These are phyloP conservation scores for Candida sithepensis DNA, from an alignment of 805 yeast genomes.

Conservation along the genomic window DNA sequence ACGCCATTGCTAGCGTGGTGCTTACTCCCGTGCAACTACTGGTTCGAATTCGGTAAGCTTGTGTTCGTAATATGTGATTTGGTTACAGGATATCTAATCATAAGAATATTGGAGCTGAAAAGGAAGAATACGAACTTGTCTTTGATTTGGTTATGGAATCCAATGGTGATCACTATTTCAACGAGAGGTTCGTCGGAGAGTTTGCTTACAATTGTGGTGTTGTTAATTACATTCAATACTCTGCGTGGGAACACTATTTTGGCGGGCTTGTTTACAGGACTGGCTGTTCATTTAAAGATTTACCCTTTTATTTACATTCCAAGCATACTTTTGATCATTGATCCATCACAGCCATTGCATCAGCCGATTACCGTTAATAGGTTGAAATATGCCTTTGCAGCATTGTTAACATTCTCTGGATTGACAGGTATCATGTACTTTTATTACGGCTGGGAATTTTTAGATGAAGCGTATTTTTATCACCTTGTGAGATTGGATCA, in stretches of 20 bases:
- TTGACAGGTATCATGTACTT: conserved; percentile 60
- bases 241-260: conserved; percentile 9
- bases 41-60: conserved; percentile 72
- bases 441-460: conserved; percentile 69
- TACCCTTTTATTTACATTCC: conserved; percentile 91
- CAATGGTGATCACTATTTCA: conserved; percentile 90
- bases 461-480: conserved; percentile 76
- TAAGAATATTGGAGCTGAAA: conserved; percentile 34
- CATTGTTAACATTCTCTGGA: conserved; percentile 40
- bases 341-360: conserved; percentile 28
- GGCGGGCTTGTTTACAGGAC: conserved; percentile 36
- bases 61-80: conserved; percentile 77
- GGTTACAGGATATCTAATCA: conserved; percentile 66
- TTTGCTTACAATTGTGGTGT: conserved; percentile 71
- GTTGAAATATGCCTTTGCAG: conserved; percentile 37
- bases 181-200: conserved; percentile 95
- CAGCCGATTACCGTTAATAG: conserved; percentile 41
- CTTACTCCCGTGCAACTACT: conserved; percentile 60
- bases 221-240: conserved; percentile 52
- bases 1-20: conserved; percentile 90
- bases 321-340: conserved; percentile 46
- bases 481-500: conserved; percentile 86
- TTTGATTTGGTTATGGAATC: conserved; percentile 79
- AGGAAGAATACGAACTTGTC: conserved; percentile 14
- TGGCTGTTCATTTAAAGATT: conserved; percentile 83